These are phyloP conservation scores for Gelatoporia subvermispora DNA, from an alignment of 768 basidiomycete genomes.

Conservation along the genomic window DNA sequence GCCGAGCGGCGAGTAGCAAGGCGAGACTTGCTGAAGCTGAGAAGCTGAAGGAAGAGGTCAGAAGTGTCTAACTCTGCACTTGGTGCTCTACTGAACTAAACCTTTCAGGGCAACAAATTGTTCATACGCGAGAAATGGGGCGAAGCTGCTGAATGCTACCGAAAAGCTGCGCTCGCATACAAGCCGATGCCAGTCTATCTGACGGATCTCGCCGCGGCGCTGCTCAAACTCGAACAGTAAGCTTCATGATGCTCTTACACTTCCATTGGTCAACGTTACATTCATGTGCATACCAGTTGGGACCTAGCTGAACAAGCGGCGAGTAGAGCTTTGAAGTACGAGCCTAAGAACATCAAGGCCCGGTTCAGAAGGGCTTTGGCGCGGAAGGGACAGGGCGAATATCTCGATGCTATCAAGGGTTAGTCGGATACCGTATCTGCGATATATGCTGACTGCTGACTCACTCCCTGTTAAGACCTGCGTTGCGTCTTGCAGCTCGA, in stretches of 20 bases:
- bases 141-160: constrained; percentile 37
- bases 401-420: constrained; percentile 22
- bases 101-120: constrained; percentile 36
- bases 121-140: constrained; percentile 34
- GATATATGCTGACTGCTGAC: not conserved
- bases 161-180: constrained; percentile 33
- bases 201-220: constrained; percentile 39
- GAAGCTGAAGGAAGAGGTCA: constrained; percentile 26
- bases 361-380: constrained; percentile 32
- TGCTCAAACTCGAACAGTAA: constrained; percentile 34
- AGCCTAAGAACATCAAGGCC: constrained; percentile 30
- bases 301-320: constrained; percentile 26
- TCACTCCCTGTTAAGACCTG: constrained; percentile 24
- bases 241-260: too few relatives aligned
- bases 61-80: not conserved
- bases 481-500: constrained; percentile 21
- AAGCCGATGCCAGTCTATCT: constrained; percentile 34
- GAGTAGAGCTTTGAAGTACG: constrained; percentile 20
- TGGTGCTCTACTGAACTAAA: too few relatives aligned
- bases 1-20: constrained; percentile 14
- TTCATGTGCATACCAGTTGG: too few relatives aligned
- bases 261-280: too few relatives aligned
- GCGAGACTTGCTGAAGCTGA: constrained; percentile 23
- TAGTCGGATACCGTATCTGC: not conserved
- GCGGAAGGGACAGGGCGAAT: constrained; percentile 21